Evolutionary conservation across 2,329 filamentous ascomycete species (phyloP), one percentile per base, ranked within the genome.

Genomic region (Talaromyces sp.): DNA sequence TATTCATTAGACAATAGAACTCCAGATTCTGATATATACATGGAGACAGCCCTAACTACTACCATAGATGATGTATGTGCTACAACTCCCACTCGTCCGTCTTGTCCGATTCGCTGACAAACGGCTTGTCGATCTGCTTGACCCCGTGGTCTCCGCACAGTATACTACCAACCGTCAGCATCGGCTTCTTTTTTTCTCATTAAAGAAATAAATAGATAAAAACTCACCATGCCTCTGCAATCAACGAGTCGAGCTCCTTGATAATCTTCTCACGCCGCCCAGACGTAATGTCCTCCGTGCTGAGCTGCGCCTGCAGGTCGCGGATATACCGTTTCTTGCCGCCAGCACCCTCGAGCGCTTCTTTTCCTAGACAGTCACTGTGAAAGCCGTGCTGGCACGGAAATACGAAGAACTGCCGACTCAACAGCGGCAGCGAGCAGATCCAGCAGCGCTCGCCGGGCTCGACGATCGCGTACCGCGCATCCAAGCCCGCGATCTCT

Each of bases 381-480:
- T 99, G 95, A 71, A 99, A 99, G 3, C 93, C 91, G 76, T 99
- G 95, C 79, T 99, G 95, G 75, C 95, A 99, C 0, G 95, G 95
- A 67, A 99, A 99, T 19, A 99, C 95, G 68, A 98, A 99, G 77
- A 99, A 99, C 70, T 97, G 93, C 59, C 93, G 81, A 71, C 90
- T 93, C 17, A 99, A 82, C 59, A 99, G 78, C 10, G 95, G 95
- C 60, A 98, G 77, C 0, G 88, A 86, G 71, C 95, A 99, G 2
- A 89, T 86, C 78, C 93, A 96, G 75, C 95, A 99, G 72, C 91
- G 88, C 80, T 99, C 95, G 0, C 95, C 95, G 0, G 95, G 93
- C 73, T 97, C 93, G 7, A 99, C 95, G 65, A 99, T 96, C 1
- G 93, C 95, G 71, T 98, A 99, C 3, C 95, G 87, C 64, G 89